A percentile compares a stretch with the other conserved stretches of the same genome.
phyloP scores from a whole-genome alignment of 2,329 filamentous ascomycete species.

The Xylariales sp. region DNA sequence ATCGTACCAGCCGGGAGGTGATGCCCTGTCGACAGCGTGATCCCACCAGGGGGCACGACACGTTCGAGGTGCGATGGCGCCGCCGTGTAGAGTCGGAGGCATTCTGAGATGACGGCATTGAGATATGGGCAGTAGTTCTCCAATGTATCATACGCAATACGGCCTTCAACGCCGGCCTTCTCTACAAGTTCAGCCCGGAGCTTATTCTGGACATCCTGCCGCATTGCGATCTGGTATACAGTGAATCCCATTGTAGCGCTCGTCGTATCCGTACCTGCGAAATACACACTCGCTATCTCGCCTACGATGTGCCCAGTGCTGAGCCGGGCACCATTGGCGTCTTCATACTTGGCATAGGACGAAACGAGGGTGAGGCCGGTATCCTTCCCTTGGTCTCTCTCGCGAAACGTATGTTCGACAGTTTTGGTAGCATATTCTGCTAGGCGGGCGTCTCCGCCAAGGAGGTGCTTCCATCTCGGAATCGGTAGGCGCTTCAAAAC shows the following conservation, averaged over 20 bases:
- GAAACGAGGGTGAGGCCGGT: neutral
- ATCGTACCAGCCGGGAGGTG: neutral
- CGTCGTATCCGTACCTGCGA: neutral
- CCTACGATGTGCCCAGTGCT: neutral
- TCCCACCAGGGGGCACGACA: neutral
- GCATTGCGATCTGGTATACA: neutral
- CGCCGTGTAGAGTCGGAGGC: neutral
- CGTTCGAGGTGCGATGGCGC: neutral
- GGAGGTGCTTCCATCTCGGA: neutral
- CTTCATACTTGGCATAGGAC: constrained; percentile 7
- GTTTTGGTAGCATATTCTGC: constrained; percentile 2
- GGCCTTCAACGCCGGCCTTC: neutral
- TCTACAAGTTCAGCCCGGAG: neutral
- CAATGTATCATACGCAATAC: neutral
- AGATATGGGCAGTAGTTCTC: neutral
- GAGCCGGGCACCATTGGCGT: constrained; percentile 1
- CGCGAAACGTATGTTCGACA: neutral
- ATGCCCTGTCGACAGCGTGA: neutral
- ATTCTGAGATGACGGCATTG: neutral
- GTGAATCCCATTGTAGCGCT: neutral
- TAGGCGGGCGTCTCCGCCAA: neutral
- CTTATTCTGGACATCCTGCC: neutral
- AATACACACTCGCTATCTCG: constrained; percentile 4
- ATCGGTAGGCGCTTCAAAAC: constrained; percentile 2
- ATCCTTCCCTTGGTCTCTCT: neutral